phyloP scores from a whole-genome alignment of 139 green algal genomes.

The Yamagishiella unicocca region DNA sequence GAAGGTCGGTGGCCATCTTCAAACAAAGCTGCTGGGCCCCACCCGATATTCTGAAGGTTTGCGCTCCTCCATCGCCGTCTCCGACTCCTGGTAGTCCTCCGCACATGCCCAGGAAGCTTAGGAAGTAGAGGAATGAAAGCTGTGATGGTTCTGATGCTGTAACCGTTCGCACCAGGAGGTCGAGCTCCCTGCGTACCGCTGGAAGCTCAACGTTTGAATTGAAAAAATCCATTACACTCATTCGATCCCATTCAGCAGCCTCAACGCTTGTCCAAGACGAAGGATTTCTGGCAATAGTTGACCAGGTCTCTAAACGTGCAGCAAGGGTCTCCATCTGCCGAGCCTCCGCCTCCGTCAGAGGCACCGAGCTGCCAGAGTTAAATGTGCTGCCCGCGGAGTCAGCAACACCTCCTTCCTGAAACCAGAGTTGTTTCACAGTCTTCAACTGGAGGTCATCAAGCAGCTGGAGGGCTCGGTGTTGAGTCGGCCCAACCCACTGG shows the following conservation, averaged over 20 bases:
- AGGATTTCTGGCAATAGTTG: background rate
- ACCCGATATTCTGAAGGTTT: background rate
- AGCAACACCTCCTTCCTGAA: background rate
- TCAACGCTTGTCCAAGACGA: background rate
- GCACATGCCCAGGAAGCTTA: background rate
- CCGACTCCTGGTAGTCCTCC: background rate
- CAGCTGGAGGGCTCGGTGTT: background rate
- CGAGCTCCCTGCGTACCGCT: background rate
- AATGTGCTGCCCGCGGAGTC: background rate
- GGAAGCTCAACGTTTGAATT: background rate
- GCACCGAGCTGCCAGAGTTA: conserved; percentile 2
- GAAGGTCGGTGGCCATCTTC: background rate
- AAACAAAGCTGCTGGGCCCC: background rate
- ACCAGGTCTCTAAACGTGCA: background rate
- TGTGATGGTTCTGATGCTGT: background rate
- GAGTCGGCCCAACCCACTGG: background rate
- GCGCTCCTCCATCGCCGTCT: conserved; percentile 18
- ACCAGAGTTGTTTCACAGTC: background rate
- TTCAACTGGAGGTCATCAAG: background rate
- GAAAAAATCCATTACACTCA: background rate
- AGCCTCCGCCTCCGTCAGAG: background rate
- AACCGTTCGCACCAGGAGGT: conserved; percentile 6
- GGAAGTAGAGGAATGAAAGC: conserved; percentile 15
- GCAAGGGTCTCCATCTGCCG: background rate
- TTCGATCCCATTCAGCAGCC: background rate